Evolutionary conservation across 768 basidiomycete genomes (phyloP), one percentile per base, ranked within the genome.

Genomic region (Nidularia pulvinata): DNA sequence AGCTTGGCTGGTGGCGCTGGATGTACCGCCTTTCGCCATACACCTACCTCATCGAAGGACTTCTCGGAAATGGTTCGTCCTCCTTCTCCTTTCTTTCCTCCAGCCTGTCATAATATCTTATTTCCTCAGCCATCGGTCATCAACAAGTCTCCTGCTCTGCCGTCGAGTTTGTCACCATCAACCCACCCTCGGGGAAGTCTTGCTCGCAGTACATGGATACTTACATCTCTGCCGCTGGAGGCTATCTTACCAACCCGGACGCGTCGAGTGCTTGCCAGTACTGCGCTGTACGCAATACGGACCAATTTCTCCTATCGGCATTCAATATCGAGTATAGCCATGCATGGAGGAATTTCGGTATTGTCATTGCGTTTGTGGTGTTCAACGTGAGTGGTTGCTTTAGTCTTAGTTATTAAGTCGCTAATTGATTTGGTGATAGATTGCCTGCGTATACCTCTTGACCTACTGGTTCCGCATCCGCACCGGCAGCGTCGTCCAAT

Each of bases 1-100:
- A 74, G n/a, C 78, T 89, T 7, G 81, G 80, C 10, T 86, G 85
- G 81, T 89, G 88, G 72, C 61, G 66, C 49, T 86, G 85, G 84
- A 83, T 85, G 83, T 86, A 83, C 55, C 70, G 67, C 30, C 52
- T 80, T 11, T 80, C 81, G 3, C 80, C 81, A 0, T 78, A 71
- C 58, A 78, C 77, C 3, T 83, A 83, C 55, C 62, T 84, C 36
- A 69, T 81, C 34, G 79, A 79, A 49, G 83, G 76, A 32, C 63
- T 82, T 13, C 56, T 80, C 33, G 76, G 75, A 13, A 73, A 78
- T 71, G 75, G 77, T 74, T 32, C 49, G 55, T 76, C 7, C 72
- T 79, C 2, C 75, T 76, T 70, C 60, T 71, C 73, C 1, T 79
- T 79, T 55, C 60, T 81, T 30, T 68, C 76, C 55, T 75, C 75